phyloP scores from a whole-genome alignment of 352 stramenopile genomes.

The Globisporangium paddicum region DNA sequence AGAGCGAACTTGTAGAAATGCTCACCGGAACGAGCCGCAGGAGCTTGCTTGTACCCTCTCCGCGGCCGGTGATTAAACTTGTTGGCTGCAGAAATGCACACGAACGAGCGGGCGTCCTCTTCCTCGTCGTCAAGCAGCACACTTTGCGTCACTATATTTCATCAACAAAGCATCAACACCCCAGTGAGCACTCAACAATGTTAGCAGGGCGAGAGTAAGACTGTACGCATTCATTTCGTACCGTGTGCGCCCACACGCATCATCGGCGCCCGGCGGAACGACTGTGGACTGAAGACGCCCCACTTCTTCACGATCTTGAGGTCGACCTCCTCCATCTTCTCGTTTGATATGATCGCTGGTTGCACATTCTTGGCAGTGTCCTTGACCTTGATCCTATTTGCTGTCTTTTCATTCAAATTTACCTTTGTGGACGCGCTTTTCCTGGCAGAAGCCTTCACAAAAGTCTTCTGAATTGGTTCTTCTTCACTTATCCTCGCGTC shows the following conservation, averaged over 20 bases:
- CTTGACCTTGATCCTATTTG: neutral
- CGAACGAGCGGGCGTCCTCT: neutral
- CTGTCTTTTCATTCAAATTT: neutral
- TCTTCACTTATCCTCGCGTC: neutral
- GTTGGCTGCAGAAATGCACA: slow-evolving; percentile 9
- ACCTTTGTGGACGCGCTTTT: neutral
- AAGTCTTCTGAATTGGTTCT: neutral
- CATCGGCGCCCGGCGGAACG: neutral
- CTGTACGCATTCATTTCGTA: neutral
- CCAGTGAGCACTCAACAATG: neutral
- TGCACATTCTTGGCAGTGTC: neutral
- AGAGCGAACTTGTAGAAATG: neutral
- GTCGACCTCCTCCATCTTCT: neutral
- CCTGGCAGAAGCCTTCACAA: neutral
- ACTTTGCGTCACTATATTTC: neutral
- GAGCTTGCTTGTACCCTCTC: neutral
- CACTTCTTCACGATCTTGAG: slow-evolving; percentile 4
- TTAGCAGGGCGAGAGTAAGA: no score
- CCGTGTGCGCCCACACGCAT: slow-evolving; percentile 1
- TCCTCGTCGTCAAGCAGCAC: neutral
- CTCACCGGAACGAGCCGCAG: neutral
- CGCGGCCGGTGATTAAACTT: neutral
- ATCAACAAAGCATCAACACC: neutral
- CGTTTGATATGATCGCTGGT: neutral
- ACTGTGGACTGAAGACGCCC: slow-evolving; percentile 3